Evolutionary conservation across 257 asterid species (phyloP).

Genomic region (Plantago major): DNA sequence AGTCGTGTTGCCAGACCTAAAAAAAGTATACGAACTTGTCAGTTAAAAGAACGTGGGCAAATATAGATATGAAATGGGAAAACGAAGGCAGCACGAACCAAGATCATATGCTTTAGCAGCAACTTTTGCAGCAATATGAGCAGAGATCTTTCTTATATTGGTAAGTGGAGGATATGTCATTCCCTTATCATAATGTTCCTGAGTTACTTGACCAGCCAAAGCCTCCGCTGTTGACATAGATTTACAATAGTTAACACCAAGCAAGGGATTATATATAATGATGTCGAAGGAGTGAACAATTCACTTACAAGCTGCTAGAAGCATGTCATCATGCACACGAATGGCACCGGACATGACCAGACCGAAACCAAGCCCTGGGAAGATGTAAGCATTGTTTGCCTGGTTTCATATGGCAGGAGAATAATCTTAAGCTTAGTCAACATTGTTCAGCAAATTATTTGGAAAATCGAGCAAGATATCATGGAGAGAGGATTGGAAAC

Average conservation of each 20-base stretch:
- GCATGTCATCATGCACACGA: conserved; percentile 94
- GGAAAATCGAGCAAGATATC: background rate
- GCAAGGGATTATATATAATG: background rate
- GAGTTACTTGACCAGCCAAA: conserved; percentile 80
- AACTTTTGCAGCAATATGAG: conserved; percentile 80
- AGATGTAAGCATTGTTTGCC: conserved; percentile 95
- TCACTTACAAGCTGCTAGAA: conserved; percentile 88
- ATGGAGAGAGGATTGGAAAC: conserved; percentile 27
- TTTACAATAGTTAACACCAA: background rate
- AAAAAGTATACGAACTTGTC: background rate
- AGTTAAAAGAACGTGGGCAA: background rate
- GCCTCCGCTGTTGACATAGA: conserved; percentile 73
- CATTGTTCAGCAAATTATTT: background rate
- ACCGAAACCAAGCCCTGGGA: conserved; percentile 96
- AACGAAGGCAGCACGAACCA: conserved; percentile 39
- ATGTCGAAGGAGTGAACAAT: background rate
- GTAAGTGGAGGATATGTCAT: conserved; percentile 85
- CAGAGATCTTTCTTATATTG: conserved; percentile 81
- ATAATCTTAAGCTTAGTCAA: background rate
- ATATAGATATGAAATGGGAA: background rate
- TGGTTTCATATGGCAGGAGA: conserved; percentile 24
- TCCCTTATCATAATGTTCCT: conserved; percentile 82
- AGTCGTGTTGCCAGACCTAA: conserved; percentile 79
- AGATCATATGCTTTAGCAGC: conserved; percentile 97
- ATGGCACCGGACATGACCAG: too few relatives aligned